phyloP scores from a whole-genome alignment of 805 yeast species.

The Isabelozyma heimii region DNA sequence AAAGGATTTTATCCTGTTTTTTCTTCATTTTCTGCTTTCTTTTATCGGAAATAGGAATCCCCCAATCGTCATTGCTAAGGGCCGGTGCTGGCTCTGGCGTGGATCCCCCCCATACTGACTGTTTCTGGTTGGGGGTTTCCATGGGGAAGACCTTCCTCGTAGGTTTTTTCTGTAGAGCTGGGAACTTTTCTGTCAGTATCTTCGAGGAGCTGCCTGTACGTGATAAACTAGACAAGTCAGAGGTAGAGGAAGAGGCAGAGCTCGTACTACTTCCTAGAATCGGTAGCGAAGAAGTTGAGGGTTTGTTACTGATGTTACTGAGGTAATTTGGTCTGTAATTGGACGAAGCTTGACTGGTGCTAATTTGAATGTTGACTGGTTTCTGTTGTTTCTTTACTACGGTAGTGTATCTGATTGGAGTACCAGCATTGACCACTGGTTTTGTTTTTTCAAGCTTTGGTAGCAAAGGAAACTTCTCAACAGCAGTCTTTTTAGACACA shows the following conservation, averaged over 20 bases:
- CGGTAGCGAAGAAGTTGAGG: conserved; percentile 28
- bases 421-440: conserved; percentile 11
- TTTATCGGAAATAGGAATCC: conserved; percentile 7
- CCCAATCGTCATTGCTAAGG: neutral
- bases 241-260: conserved; percentile 17
- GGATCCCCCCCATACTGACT: conserved; percentile 18
- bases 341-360: conserved; percentile 13
- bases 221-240: conserved; percentile 3
- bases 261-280: conserved; percentile 11
- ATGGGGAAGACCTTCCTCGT: conserved; percentile 47
- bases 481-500: conserved; percentile 3
- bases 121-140: conserved; percentile 45
- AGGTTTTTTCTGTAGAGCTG: conserved; percentile 45
- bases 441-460: conserved; percentile 20
- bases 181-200: conserved; percentile 38
- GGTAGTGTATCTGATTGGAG: conserved; percentile 35
- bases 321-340: conserved; percentile 32
- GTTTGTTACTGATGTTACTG: conserved; percentile 13
- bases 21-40: conserved; percentile 10
- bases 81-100: conserved; percentile 2
- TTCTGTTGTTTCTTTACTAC: conserved; percentile 19
- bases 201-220: conserved; percentile 5
- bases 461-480: conserved; percentile 35
- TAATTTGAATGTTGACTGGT: conserved; percentile 7
- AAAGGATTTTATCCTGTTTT: neutral